Evolutionary conservation across 352 stramenopile genomes (phyloP).

Genomic region (Globisporangium emineosum): DNA sequence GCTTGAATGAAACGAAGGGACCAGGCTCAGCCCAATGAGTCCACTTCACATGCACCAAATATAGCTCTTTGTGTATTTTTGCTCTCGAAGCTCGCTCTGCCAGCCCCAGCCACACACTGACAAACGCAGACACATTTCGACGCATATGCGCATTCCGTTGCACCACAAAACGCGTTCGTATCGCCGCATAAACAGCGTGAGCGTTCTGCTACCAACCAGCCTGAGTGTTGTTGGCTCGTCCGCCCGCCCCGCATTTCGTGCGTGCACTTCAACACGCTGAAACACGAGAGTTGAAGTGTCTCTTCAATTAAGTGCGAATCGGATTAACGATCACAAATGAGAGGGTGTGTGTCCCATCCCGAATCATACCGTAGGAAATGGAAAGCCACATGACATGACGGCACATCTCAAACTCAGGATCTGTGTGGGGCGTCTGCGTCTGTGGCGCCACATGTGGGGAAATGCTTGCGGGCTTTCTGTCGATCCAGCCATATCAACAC

Average conservation of each 20-base stretch:
- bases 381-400: conserved; percentile 8
- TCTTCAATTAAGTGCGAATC: neutral
- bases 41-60: neutral
- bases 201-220: neutral
- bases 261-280: neutral
- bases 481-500: neutral
- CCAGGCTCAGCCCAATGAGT: neutral
- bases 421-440: neutral
- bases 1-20: neutral
- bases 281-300: conserved; percentile 3
- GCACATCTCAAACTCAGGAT: neutral
- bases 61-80: neutral
- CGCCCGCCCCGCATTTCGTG: too few species aligned
- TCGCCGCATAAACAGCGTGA: too few species aligned
- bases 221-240: too few species aligned
- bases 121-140: too few species aligned
- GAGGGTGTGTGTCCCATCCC: neutral
- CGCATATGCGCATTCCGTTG: neutral
- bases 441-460: neutral
- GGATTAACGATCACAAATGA: neutral
- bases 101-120: neutral
- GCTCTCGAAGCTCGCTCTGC: neutral
- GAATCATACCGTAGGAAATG: neutral
- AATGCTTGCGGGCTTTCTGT: neutral
- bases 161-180: neutral